Evolutionary conservation across 2,329 filamentous ascomycete genomes (phyloP), one percentile per base, ranked within the genome.

Genomic region (Hortaea werneckii): DNA sequence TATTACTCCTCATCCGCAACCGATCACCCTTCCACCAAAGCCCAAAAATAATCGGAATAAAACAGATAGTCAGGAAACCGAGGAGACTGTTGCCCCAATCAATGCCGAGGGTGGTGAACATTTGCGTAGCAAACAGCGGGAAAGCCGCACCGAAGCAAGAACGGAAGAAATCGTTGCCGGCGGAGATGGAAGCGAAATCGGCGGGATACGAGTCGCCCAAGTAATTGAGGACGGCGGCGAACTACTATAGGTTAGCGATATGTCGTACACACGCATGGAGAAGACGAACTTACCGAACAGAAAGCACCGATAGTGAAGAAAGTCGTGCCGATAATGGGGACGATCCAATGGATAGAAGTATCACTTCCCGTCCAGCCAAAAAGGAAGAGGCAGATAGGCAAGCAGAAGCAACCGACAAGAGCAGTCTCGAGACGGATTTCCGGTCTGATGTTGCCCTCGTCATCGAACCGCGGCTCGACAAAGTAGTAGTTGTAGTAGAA

Each of bases 81-180:
- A 84, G 67, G 30, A 84, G 54, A 48, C 70, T 76, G 1, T 74
- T 70, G 3, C 80, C 81, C 38, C 64, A 67, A 4, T 70, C 77
- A 29, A 83, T 74, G 10, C 79, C 78, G 4, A 83, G 55, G 53
- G 79, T 77, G 11, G 65, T 61, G 46, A 75, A 83, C 44, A 83
- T 67, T 5, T 80, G 79, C 40, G 74, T 69, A 0, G 75, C 72
- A 54, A 82, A 82, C n/a, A 82, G 63, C 39, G 83, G 71, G 27
- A 74, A 75, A 0, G 72, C 78, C 43, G 75, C 78, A 6, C 79
- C 80, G 4, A 83, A 63, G 1, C 76, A 72, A 29, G 70, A 73
- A 37, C 77, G 69, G 60, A 75, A 72, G 59, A 79, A 76, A 64
- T 80, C 77, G 56, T 80, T 82, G 5, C 70, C 76, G 1, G 78